A percentile compares a stretch with the other conserved stretches of the same genome.
These are phyloP conservation scores for Backusella mclennaniae DNA, from an alignment of 192 early-diverging fungal genomes.

Conservation along the genomic window DNA sequence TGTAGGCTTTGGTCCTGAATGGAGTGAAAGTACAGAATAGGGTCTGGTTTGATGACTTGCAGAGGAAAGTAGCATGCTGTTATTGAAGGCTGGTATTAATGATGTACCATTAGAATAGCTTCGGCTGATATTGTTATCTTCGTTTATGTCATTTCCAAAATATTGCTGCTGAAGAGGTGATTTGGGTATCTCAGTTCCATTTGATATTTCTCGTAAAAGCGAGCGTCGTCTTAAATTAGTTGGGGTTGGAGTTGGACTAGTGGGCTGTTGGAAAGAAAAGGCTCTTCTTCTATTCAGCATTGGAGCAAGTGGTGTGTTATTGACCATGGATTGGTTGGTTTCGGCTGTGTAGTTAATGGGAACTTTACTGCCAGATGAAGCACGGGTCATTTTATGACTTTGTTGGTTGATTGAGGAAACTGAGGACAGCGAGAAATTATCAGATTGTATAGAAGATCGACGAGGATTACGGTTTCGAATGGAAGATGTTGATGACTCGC, in stretches of 20 bases:
- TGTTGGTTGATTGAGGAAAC: background rate
- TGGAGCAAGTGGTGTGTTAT: background rate
- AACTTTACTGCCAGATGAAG: background rate
- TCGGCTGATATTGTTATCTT: background rate
- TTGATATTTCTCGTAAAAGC: background rate
- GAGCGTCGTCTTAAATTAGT: slow-evolving; percentile 4
- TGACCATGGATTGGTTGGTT: background rate
- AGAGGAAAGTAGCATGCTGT: background rate
- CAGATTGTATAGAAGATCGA: slow-evolving; percentile 32
- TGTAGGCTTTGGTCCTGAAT: background rate
- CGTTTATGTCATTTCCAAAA: background rate
- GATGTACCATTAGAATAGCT: background rate
- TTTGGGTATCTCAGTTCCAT: background rate
- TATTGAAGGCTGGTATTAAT: slow-evolving; percentile 5
- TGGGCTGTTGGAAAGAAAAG: slow-evolving; percentile 1
- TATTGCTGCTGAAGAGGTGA: background rate
- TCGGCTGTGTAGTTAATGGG: background rate
- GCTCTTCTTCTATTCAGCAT: slow-evolving; percentile 12
- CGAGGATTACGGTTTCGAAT: slow-evolving; percentile 15
- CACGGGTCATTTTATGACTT: slow-evolving; percentile 9
- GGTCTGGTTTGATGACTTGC: background rate
- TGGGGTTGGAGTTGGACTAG: background rate
- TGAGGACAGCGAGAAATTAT: slow-evolving; percentile 16
- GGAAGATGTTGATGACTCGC: slow-evolving; percentile 30
- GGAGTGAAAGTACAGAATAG: slow-evolving; percentile 3